Evolutionary conservation across 345 rosid species (phyloP), one percentile per base, ranked within the genome.

Genomic region (Pelargonium nanum): DNA sequence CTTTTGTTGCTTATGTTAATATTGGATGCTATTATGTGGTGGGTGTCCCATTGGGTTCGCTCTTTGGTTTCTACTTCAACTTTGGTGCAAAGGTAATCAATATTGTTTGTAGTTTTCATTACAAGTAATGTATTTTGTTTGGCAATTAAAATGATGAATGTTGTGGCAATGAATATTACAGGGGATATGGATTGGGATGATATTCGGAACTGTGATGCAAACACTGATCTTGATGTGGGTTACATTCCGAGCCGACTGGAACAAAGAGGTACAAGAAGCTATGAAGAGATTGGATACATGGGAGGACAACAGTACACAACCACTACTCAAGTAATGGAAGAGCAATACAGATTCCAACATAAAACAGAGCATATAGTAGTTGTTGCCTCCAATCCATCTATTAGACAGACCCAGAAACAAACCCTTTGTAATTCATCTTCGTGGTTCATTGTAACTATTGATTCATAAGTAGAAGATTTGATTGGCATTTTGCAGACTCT

Each of bases 161-260:
- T 24, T 56, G 10, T 25, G 5, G 2, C 13, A 7, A 2, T 24
- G 23, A 8, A 26, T 13, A 17, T 56, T 44, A 48, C 30, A 87
- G 95, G 91, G 95, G 17, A 78, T 85, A 68, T 87, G 91, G 89
- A 53, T 74, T 1, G 95, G 95, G 7, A 83, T 83, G 95, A 75
- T 87, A 0, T 76, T 79, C 25, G 95, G 95, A 53, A 83, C 88
- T 0, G 0, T 62, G 21, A 72, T 83, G 75, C 91, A 85, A 67
- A 83, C 95, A 25, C 19, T 78, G 24, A 85, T 87, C 44, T 68
- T 87, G 53, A 40, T 73, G 15, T 83, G 91, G 91, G 75, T 81
- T 34, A 83, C 85, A 23, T 72, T 70, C 62, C 71, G 84, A 5
- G 81, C 91, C 0, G 81, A 87, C 54, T 83, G 95, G 95, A 58